A percentile compares a stretch with the other conserved stretches of the same genome.
These are phyloP conservation scores for Kitagawia praeruptora DNA, from an alignment of 129 eudicot species.

Conservation along the genomic window DNA sequence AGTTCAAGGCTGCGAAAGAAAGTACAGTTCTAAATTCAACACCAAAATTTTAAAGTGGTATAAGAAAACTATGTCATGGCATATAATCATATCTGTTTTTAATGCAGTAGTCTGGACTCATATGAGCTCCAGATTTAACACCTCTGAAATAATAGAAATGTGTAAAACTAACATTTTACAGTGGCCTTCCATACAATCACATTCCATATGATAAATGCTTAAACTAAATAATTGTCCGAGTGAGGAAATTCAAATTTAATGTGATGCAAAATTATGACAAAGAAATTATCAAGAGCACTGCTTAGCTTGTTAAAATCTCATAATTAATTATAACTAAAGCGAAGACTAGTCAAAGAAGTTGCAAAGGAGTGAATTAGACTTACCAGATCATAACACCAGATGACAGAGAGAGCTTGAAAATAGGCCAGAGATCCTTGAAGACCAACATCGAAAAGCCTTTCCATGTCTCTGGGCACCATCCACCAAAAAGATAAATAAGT, in stretches of 20 bases:
- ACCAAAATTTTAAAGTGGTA: not conserved
- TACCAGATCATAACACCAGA: slow-evolving; percentile 61
- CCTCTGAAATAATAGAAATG: not conserved
- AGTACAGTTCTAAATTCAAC: not conserved
- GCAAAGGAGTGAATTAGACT: not conserved
- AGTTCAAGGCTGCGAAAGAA: slow-evolving; percentile 33
- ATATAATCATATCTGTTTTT: not conserved
- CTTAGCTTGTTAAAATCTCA: not conserved
- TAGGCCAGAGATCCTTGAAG: slow-evolving; percentile 41
- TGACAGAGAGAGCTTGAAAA: slow-evolving; percentile 41
- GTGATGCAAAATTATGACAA: not conserved
- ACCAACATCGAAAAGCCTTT: slow-evolving; percentile 37
- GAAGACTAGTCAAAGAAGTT: not conserved
- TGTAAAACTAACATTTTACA: not conserved
- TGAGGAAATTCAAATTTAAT: not conserved
- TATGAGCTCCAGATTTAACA: not conserved
- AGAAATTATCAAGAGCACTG: not conserved
- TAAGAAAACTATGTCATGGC: not conserved
- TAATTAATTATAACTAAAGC: not conserved
- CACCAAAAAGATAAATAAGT: slow-evolving; percentile 26
- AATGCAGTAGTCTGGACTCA: not conserved
- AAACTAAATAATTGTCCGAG: not conserved
- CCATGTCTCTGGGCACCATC: slow-evolving; percentile 53
- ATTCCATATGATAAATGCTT: not conserved
- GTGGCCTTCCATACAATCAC: not conserved